phyloP scores from a whole-genome alignment of 139 green algal genomes.

The Chlamydomonas incerta region DNA sequence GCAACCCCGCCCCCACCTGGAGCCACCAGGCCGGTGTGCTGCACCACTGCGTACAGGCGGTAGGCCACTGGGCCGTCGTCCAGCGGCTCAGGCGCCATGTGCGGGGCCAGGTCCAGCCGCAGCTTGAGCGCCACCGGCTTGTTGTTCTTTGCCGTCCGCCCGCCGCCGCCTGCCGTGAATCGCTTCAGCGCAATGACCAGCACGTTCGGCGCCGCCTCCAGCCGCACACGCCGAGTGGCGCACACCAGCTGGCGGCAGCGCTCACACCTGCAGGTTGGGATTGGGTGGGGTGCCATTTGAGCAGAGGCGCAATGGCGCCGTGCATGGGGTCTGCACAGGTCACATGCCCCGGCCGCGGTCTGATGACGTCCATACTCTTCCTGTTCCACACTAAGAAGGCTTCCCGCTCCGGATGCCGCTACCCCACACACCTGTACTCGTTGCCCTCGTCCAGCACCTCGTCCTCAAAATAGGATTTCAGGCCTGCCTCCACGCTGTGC shows the following conservation, averaged over 20 bases:
- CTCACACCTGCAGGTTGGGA: slow-evolving; percentile 29
- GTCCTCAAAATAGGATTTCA: slow-evolving; percentile 41
- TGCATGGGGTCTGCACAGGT: too few relatives aligned
- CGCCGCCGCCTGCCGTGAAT: slow-evolving; percentile 34
- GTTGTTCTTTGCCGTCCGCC: slow-evolving; percentile 54
- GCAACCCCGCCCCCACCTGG: not conserved
- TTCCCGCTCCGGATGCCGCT: not conserved
- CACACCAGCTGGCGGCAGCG: slow-evolving; percentile 26
- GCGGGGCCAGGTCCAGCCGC: slow-evolving; percentile 56
- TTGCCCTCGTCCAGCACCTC: slow-evolving; percentile 81
- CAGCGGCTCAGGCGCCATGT: slow-evolving; percentile 50
- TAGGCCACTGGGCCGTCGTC: slow-evolving; percentile 59
- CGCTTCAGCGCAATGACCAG: slow-evolving; percentile 68
- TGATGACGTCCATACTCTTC: too few relatives aligned
- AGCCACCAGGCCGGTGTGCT: slow-evolving; percentile 62
- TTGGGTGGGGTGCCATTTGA: too few relatives aligned
- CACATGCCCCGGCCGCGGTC: too few relatives aligned
- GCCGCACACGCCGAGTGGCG: slow-evolving; percentile 30
- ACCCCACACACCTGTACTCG: slow-evolving; percentile 61
- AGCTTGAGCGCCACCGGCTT: slow-evolving; percentile 54
- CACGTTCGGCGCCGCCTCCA: slow-evolving; percentile 73
- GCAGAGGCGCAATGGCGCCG: too few relatives aligned
- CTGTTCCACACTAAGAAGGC: too few relatives aligned
- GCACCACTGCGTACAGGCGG: slow-evolving; percentile 76
- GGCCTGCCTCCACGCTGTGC: slow-evolving; percentile 47